Evolutionary conservation across 768 basidiomycete genomes (phyloP).

Genomic region (Albatrellus ellisii): DNA sequence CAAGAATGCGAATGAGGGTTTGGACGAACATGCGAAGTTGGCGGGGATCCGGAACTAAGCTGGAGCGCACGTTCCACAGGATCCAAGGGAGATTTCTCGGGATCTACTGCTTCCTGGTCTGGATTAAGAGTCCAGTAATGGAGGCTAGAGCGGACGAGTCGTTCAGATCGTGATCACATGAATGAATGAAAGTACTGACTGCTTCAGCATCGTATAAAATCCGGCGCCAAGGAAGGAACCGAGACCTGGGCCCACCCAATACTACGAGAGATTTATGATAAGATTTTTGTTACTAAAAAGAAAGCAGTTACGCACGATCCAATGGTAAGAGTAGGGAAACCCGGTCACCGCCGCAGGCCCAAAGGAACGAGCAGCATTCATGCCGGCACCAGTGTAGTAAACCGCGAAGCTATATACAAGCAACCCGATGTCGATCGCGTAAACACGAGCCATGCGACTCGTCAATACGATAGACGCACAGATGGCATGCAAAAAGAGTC

Average conservation of each 20-base stretch:
- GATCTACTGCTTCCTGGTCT: constrained; percentile 29
- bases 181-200: constrained; percentile 18
- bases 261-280: constrained; percentile 25
- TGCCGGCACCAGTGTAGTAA: constrained; percentile 48
- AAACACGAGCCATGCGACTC: not conserved
- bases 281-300: constrained; percentile 2
- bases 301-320: constrained; percentile 48
- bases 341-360: constrained; percentile 58
- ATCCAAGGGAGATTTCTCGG: constrained; percentile 27
- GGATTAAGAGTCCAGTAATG: constrained; percentile 44
- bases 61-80: constrained; percentile 15
- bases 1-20: no score
- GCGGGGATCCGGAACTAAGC: not conserved
- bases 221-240: constrained; percentile 46
- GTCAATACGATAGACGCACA: constrained; percentile 25
- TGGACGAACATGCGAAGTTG: not conserved
- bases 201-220: constrained; percentile 47
- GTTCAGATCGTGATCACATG: not conserved
- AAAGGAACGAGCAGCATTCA: constrained; percentile 61
- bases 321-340: constrained; percentile 38
- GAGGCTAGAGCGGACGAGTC: constrained; percentile 20
- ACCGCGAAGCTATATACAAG: constrained; percentile 34
- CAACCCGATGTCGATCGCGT: not conserved
- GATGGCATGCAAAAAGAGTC: constrained; percentile 47
- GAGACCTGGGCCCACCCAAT: constrained; percentile 60